These are phyloP conservation scores for Delphinella strobiligena DNA, from an alignment of 2,329 filamentous ascomycete species.

Conservation along the genomic window DNA sequence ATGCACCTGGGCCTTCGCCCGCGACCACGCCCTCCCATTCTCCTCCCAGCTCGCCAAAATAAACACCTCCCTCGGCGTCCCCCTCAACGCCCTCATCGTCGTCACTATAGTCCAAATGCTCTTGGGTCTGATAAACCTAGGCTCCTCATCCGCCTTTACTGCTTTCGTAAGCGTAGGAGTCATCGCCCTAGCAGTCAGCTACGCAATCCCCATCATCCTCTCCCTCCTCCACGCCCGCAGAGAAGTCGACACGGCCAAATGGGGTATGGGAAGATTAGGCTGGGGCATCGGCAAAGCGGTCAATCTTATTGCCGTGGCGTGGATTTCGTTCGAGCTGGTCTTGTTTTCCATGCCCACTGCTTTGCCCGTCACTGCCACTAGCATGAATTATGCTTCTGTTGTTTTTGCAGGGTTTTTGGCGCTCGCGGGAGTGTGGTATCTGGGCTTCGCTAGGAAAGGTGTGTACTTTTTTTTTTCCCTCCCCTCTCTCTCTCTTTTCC, in stretches of 20 bases:
- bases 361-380: constrained; percentile 39
- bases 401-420: constrained; percentile 55
- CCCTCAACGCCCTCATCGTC: constrained; percentile 30
- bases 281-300: constrained; percentile 10
- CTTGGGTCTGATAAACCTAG: constrained; percentile 38
- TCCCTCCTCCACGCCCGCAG: constrained; percentile 32
- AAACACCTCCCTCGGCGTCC: constrained; percentile 24
- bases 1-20: constrained; percentile 35
- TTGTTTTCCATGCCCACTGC: constrained; percentile 43
- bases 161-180: constrained; percentile 44
- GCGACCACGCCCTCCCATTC: constrained; percentile 32
- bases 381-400: constrained; percentile 50
- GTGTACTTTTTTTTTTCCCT: neutral
- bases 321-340: constrained; percentile 18
- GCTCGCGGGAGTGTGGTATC: constrained; percentile 55
- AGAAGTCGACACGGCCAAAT: constrained; percentile 12
- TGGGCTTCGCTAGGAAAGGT: constrained; percentile 50
- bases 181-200: constrained; percentile 43
- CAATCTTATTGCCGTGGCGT: constrained; percentile 17
- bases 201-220: constrained; percentile 44
- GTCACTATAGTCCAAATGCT: constrained; percentile 36
- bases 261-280: constrained; percentile 12
- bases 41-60: constrained; percentile 25
- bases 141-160: constrained; percentile 35
- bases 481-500: no score